A percentile compares a stretch with the other conserved stretches of the same genome.
Evolutionary conservation across 106 monocot genomes (phyloP).

Genomic region (Hemerocallis citrina): DNA sequence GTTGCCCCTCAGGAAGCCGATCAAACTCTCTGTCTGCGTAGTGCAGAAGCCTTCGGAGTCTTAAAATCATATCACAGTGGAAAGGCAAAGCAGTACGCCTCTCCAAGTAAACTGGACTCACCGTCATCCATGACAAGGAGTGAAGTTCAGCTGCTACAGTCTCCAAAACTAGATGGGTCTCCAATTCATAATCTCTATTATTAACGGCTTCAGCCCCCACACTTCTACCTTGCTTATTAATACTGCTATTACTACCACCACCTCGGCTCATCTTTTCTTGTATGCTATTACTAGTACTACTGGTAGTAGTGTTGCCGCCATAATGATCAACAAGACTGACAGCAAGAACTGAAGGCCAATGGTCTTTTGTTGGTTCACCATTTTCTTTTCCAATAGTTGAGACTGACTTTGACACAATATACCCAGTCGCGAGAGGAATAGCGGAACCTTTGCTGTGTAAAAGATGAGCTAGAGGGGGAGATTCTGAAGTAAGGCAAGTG

Average conservation of each 20-base stretch:
- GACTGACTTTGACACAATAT: constrained; percentile 66
- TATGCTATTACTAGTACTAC: background rate
- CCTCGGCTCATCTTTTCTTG: constrained; percentile 43
- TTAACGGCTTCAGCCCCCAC: constrained; percentile 23
- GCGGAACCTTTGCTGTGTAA: constrained; percentile 90
- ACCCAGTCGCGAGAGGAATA: constrained; percentile 62
- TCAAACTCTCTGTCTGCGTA: constrained; percentile 69
- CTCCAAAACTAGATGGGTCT: constrained; percentile 56
- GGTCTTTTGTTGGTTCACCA: constrained; percentile 29
- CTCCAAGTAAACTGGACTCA: constrained; percentile 59
- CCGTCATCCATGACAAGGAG: constrained; percentile 84
- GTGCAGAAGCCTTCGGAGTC: constrained; percentile 66
- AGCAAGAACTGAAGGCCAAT: constrained; percentile 70
- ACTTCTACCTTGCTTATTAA: constrained; percentile 37
- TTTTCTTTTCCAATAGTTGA: constrained; percentile 31
- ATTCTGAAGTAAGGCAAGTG: constrained; percentile 80
- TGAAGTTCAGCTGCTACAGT: constrained; percentile 77
- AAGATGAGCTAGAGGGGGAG: constrained; percentile 86
- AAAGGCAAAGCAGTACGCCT: constrained; percentile 74
- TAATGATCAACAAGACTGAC: constrained; percentile 90
- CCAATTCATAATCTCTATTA: constrained; percentile 43
- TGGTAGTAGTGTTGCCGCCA: constrained; percentile 27
- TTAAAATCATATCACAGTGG: constrained; percentile 76
- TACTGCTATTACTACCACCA: constrained; percentile 6
- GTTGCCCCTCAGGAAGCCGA: background rate